Conservation (phyloP, 345 rosid genomes). For the Hypericum perforatum region DNA sequence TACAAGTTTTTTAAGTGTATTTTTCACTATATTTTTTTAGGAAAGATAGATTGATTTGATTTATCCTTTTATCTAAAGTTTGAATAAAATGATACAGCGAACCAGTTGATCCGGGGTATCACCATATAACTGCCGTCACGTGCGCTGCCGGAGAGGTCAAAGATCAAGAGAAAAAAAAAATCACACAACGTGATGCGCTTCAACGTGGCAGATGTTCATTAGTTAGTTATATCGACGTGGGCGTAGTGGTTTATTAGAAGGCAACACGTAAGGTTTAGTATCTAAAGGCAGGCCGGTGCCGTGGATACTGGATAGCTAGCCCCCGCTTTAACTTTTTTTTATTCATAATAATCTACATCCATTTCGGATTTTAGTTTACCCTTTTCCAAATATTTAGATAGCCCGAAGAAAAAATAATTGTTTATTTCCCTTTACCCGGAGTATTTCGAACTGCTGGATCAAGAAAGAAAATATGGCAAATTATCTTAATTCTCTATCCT, state of each 20-base stretch:
- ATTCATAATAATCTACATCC: no score
- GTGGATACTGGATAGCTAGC: no score
- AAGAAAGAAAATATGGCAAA: no score
- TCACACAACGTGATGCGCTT: background rate
- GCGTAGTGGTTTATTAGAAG: slow-evolving; percentile 1
- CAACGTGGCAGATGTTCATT: slow-evolving; percentile 9
- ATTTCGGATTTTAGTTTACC: no score
- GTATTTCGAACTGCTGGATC: no score
- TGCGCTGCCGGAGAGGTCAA: slow-evolving; percentile 26
- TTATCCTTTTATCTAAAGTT: background rate
- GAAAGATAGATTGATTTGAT: background rate
- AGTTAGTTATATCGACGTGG: slow-evolving; percentile 7
- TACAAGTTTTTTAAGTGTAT: no score
- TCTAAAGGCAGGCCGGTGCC: slow-evolving; percentile 14
- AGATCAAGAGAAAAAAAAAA: slow-evolving; percentile 1
- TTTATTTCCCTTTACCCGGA: no score
- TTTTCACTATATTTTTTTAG: no score
- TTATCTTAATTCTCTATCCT: no score
- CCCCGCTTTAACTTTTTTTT: background rate
- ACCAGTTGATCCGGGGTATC: background rate
- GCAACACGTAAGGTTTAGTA: background rate
- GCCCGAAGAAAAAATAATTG: no score
- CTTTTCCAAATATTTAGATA: no score
- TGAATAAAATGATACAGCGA: background rate
- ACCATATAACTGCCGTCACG: slow-evolving; percentile 27